Base-by-base conservation (phyloP, 2,329 filamentous ascomycete species). In the Pseudogymnoascus sp. region DNA sequence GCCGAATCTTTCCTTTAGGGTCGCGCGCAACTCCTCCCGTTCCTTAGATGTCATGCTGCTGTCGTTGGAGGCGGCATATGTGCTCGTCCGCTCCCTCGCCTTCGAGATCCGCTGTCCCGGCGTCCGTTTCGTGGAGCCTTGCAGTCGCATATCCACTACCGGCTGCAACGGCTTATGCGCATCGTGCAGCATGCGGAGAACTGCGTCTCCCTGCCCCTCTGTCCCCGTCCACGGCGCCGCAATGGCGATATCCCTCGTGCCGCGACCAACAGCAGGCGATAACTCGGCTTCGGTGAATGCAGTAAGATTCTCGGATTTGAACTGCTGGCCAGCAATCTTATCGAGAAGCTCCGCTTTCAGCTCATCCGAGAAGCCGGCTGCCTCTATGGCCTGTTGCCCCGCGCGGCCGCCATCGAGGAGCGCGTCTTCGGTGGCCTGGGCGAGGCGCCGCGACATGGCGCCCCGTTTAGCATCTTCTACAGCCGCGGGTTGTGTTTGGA, bases 141-240 rank as follows among this genome's bases (percentile, higher is more conserved):
- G 77, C 17, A 84, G 69, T 5, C 83, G 77, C 76, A 84, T 76
- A 66, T 86, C 82, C 5, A 86, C 78, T 0, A 80, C 76, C 3
- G 78, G 78, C 13, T 74, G 76, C 60, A 96, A 77, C 0, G 88
- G 89, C 71, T 92, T 91, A 65, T 84, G 85, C 26, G 90, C 83
- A 72, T 96, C 91, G 64, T 90, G 83, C 10, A 95, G 76, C 89
- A 97, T 97, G 33, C 95, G 86, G 60, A 96, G 77, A 21, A 91
- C 87, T 0, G 88, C 82, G 73, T 97, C 92, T 69, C 87, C 84
- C 1, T 88, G 77, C 4, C 78, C 79, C 76, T 97, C 95, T 11
- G 83, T 80, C 2, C 93, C 95, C 0, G 83, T 86, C 95, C 95
- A 99, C 1, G 88, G 82, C 64, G 82, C 77, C 6, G 87, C 84